Conservation (phyloP, 257 asterid genomes). For the Knoxia roxburghii region DNA sequence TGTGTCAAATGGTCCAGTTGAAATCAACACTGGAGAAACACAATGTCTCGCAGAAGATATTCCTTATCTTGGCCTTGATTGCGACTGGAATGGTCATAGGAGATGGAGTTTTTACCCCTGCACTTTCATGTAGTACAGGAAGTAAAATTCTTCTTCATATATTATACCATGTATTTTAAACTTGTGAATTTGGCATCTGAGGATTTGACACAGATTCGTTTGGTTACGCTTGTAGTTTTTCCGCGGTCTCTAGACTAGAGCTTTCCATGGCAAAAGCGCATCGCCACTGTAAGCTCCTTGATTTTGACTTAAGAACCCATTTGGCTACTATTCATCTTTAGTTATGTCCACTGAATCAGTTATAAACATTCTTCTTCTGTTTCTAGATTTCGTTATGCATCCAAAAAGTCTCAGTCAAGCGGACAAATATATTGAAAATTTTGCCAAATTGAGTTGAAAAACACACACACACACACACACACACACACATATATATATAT, state of each 20-base stretch:
- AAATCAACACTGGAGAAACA: constrained; percentile 74
- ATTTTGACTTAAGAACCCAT: background rate
- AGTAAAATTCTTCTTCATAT: background rate
- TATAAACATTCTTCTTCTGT: background rate
- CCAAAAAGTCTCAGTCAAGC: background rate
- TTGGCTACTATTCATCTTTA: background rate
- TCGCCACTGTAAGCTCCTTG: constrained; percentile 69
- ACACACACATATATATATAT: no score
- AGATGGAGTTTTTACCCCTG: constrained; percentile 94
- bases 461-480: no score
- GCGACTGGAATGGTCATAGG: constrained; percentile 99
- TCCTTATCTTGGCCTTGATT: constrained; percentile 73
- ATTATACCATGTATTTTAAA: background rate
- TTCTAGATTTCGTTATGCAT: background rate
- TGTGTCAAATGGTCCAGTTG: constrained; percentile 44
- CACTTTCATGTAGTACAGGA: constrained; percentile 72
- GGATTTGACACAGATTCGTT: constrained; percentile 5
- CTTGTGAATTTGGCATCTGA: background rate
- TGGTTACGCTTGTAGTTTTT: constrained; percentile 58
- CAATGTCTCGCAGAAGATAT: constrained; percentile 49
- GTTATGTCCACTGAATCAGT: background rate
- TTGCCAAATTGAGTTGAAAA: constrained; percentile 1
- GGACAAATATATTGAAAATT: background rate
- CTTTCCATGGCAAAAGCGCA: constrained; percentile 73
- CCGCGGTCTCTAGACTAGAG: constrained; percentile 96